Evolutionary conservation across 2,329 filamentous ascomycete genomes (phyloP), one percentile per base, ranked within the genome.

Genomic region (Fusarium algeriense): DNA sequence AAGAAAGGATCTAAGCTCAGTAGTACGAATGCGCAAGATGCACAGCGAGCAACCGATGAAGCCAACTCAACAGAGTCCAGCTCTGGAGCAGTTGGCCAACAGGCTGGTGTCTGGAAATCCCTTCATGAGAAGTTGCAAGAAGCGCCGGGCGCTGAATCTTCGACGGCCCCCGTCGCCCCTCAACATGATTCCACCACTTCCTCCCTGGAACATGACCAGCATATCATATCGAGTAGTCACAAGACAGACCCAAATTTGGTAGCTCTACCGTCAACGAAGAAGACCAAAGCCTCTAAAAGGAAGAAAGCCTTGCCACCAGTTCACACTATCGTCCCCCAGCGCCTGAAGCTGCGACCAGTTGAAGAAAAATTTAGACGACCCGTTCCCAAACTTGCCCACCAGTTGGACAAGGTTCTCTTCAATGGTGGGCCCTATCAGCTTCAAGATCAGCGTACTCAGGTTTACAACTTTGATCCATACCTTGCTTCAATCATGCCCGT

Each of bases 391-490:
- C 83, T 97, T 4, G 85, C 89, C 4, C 92, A 96, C 78, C 92
- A 92, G 10, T 85, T 98, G 35, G 93, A 97, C 68, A 88, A 94
- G 61, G 95, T 97, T n/a, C 84, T 99, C 5, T 99, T 99, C 86
- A 99, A 98, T 76, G 92, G 92, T 4, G 95, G 96, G 26, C 93
- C 98, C 40, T 97, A 98, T 79, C 91, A 93, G 54, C 87, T 99
- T 55, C 95, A 97, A 81, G 96, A 99, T 79, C 90, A 92, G 28
- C 89, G 93, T 63, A 94, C 95, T 41, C 88, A 90, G 20, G 94
- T 98, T 10, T 99, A 90, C 86, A 99, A 99, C 79, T 99, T 99
- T 76, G 95, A 99, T 78, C 96, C 97, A 0, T 98, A 98, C 77
- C 87, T 99, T 23, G 90, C 94, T 66, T 90, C 90, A 56, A 97